Evolutionary conservation across 2,329 filamentous ascomycete species (phyloP).

Genomic region (Cordyceps pruinosa): DNA sequence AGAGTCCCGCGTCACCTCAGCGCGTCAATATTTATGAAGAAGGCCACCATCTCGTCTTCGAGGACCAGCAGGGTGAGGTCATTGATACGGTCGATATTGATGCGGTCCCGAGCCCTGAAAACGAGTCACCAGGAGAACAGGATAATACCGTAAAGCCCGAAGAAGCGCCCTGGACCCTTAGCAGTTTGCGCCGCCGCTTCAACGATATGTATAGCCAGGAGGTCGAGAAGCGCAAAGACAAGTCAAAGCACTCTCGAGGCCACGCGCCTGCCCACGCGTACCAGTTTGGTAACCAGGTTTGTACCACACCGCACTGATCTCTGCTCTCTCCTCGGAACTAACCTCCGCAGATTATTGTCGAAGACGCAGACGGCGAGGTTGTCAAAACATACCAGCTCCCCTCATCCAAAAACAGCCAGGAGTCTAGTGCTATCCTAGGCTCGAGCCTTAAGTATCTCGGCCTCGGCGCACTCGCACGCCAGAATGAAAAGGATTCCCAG

Average conservation of each 20-base stretch:
- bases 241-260: conserved; percentile 47
- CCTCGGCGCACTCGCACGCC: conserved; percentile 39
- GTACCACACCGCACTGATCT: conserved; percentile 19
- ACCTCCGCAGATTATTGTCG: conserved; percentile 65
- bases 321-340: conserved; percentile 20
- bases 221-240: conserved; percentile 53
- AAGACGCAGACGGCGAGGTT: conserved; percentile 80
- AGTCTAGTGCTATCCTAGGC: conserved; percentile 32
- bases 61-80: conserved; percentile 83
- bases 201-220: conserved; percentile 52
- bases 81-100: conserved; percentile 45
- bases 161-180: conserved; percentile 26
- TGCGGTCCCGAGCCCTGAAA: conserved; percentile 11
- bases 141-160: not conserved
- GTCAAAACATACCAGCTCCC: conserved; percentile 77
- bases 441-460: conserved; percentile 49
- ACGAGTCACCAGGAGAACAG: conserved; percentile 8
- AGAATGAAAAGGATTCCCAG: conserved; percentile 29
- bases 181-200: conserved; percentile 42
- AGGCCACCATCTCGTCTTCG: conserved; percentile 70
- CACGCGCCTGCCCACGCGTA: conserved; percentile 74
- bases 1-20: conserved; percentile 11
- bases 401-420: conserved; percentile 40
- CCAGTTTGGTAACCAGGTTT: conserved; percentile 72
- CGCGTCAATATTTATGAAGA: conserved; percentile 70